phyloP scores from a whole-genome alignment of 768 basidiomycete genomes.

The Mycena latifolia region DNA sequence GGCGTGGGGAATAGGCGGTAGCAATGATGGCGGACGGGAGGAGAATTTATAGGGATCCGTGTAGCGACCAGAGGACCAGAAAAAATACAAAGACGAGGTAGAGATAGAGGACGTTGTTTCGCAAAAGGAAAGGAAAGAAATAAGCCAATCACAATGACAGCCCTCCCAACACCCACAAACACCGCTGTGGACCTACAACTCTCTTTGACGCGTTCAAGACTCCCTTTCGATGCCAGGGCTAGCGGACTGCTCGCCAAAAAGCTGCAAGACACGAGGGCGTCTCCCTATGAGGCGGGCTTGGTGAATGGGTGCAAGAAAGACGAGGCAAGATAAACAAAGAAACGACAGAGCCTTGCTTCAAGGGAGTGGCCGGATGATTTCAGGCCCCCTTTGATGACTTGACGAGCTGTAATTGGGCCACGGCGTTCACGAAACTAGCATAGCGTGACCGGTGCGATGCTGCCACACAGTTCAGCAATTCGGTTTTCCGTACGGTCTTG shows the following conservation, averaged over 20 bases:
- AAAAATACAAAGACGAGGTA: slow-evolving; percentile 27
- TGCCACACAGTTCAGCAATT: neutral
- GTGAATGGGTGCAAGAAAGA: neutral
- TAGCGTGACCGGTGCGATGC: slow-evolving; percentile 9
- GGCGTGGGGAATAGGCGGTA: neutral
- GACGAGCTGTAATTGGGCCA: neutral
- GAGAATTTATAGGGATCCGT: slow-evolving; percentile 11
- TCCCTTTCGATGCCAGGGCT: neutral
- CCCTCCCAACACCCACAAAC: slow-evolving; percentile 17
- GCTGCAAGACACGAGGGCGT: neutral
- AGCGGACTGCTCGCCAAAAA: slow-evolving; percentile 1
- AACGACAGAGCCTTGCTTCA: slow-evolving; percentile 10
- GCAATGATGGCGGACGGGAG: neutral
- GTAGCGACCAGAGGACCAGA: slow-evolving; percentile 3
- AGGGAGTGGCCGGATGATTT: slow-evolving; percentile 4
- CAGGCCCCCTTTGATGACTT: slow-evolving; percentile 13
- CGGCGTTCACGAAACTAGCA: slow-evolving; percentile 5
- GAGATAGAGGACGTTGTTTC: slow-evolving; percentile 20
- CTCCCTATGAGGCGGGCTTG: neutral
- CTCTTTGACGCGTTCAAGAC: neutral
- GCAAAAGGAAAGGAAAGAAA: slow-evolving; percentile 9
- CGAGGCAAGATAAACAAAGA: slow-evolving; percentile 13
- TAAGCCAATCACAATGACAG: neutral
- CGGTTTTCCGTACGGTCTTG: neutral
- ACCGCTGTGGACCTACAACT: slow-evolving; percentile 21